These are phyloP conservation scores for Backusella liffmaniae DNA, from an alignment of 192 early-diverging fungal species.

Conservation along the genomic window DNA sequence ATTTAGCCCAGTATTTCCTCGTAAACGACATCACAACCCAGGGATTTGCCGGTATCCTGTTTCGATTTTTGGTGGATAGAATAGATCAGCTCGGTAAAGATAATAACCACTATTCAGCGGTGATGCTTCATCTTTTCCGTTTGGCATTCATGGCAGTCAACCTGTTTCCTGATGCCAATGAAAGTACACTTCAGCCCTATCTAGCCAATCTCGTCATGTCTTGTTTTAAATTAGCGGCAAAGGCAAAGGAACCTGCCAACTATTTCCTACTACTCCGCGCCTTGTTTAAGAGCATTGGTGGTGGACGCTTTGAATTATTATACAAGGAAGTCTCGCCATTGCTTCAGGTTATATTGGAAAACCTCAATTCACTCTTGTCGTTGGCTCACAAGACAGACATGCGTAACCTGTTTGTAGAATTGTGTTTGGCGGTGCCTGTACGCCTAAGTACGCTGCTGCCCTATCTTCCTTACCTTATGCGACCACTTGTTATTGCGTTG, in stretches of 20 bases:
- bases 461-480: constrained; percentile 93
- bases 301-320: constrained; percentile 95
- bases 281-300: constrained; percentile 95
- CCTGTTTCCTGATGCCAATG: constrained; percentile 88
- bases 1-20: constrained; percentile 87
- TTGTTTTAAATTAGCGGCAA: constrained; percentile 79
- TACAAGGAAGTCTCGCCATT: constrained; percentile 96
- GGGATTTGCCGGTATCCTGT: constrained; percentile 74
- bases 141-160: constrained; percentile 92
- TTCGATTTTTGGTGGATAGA: constrained; percentile 76
- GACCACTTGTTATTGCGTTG: constrained; percentile 91
- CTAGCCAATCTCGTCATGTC: constrained; percentile 86
- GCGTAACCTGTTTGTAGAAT: constrained; percentile 95
- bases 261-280: constrained; percentile 91
- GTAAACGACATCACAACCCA: constrained; percentile 71
- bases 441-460: constrained; percentile 91
- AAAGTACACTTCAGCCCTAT: constrained; percentile 89
- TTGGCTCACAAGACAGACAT: constrained; percentile 79
- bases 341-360: constrained; percentile 88
- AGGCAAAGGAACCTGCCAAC: constrained; percentile 83
- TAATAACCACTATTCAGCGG: constrained; percentile 59
- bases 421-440: constrained; percentile 96
- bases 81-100: constrained; percentile 72
- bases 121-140: constrained; percentile 92
- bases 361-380: constrained; percentile 78